Conservation (phyloP, 2,329 filamentous ascomycete genomes). For the Penicillium sp. region DNA sequence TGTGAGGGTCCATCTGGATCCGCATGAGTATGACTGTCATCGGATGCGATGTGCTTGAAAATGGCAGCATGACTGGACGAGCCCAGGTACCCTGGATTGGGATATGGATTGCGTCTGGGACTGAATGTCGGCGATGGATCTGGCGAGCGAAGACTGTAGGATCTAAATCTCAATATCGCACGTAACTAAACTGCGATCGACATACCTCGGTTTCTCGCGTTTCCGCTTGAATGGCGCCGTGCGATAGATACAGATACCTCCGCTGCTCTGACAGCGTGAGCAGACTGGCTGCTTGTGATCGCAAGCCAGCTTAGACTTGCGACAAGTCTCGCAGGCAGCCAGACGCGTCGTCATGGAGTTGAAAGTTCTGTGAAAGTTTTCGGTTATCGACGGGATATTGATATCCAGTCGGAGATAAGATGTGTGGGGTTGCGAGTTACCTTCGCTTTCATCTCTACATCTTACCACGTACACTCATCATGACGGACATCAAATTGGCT, state of each 20-base stretch:
- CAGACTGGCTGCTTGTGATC: slow-evolving; percentile 22
- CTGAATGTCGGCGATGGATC: slow-evolving; percentile 19
- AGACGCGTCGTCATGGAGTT: slow-evolving; percentile 22
- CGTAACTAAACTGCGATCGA: not conserved
- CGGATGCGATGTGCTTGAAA: slow-evolving; percentile 26
- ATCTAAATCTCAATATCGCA: not conserved
- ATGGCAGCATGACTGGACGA: slow-evolving; percentile 29
- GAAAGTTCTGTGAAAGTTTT: slow-evolving; percentile 6
- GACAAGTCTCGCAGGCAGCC: slow-evolving; percentile 24
- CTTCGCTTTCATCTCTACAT: too few species aligned
- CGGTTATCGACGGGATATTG: slow-evolving; percentile 18
- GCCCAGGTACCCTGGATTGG: slow-evolving; percentile 28
- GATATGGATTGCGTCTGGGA: slow-evolving; percentile 23
- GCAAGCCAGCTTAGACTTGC: slow-evolving; percentile 23
- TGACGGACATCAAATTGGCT: slow-evolving; percentile 26
- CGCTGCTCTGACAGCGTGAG: slow-evolving; percentile 15
- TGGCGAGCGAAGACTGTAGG: slow-evolving; percentile 12
- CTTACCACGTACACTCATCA: slow-evolving; percentile 1
- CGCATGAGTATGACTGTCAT: slow-evolving; percentile 7
- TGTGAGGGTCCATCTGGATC: slow-evolving; percentile 5
- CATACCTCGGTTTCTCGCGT: slow-evolving; percentile 20
- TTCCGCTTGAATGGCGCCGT: slow-evolving; percentile 25
- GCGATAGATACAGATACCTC: slow-evolving; percentile 25
- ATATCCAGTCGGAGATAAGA: slow-evolving; percentile 16
- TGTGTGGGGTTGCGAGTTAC: slow-evolving; percentile 10